Evolutionary conservation across 768 basidiomycete genomes (phyloP).

Genomic region (Lentinula guzmanii): DNA sequence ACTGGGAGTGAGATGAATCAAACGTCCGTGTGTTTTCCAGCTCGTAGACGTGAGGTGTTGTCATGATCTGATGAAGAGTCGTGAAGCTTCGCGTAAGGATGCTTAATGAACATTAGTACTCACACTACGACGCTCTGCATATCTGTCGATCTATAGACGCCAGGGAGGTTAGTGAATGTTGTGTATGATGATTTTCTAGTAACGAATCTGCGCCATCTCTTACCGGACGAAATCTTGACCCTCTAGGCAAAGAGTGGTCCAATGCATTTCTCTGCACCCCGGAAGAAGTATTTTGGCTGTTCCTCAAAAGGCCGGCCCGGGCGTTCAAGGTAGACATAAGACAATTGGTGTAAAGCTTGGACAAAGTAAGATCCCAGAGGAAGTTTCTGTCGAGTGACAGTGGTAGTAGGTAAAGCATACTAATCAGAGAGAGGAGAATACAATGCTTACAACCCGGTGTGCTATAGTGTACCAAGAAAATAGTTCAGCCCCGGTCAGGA

Average conservation of each 20-base stretch:
- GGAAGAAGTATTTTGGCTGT: not conserved
- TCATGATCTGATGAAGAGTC: not conserved
- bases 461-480: constrained; percentile 17
- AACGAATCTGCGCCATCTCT: not conserved
- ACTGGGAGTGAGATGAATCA: not conserved
- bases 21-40: not conserved
- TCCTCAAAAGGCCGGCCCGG: constrained; percentile 17
- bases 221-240: not conserved
- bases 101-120: not conserved
- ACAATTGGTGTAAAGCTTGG: constrained; percentile 44
- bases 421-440: not conserved
- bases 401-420: too few species aligned
- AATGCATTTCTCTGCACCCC: not conserved
- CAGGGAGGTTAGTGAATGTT: not conserved
- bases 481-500: not conserved
- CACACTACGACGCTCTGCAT: not conserved
- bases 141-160: not conserved
- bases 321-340: constrained; percentile 44
- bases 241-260: not conserved
- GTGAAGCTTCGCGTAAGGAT: not conserved
- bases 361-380: constrained; percentile 41
- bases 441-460: constrained; percentile 34
- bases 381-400: constrained; percentile 30
- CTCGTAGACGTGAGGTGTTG: not conserved
- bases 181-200: too few species aligned